Percentiles rank a stretch among this genome's conserved stretches.
Evolutionary conservation across 441 rosid species (phyloP).

Genomic region (Pelargonium citronellum): DNA sequence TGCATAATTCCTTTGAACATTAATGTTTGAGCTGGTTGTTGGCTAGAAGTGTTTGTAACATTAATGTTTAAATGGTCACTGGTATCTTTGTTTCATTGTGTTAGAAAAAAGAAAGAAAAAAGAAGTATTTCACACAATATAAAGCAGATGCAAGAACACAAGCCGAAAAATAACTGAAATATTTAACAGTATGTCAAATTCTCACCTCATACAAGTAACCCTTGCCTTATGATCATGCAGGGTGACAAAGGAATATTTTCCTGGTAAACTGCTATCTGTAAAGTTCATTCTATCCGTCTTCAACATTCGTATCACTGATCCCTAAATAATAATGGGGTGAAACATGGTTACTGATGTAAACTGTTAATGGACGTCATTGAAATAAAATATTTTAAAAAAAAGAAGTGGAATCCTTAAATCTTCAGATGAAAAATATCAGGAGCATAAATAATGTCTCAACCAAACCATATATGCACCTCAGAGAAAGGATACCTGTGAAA

Average conservation of each 20-base stretch:
- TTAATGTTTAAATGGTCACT: background rate
- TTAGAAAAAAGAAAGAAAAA: background rate
- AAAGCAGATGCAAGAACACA: background rate
- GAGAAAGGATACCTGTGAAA: constrained; percentile 38
- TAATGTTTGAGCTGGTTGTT: background rate
- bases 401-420: background rate
- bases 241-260: constrained; percentile 16
- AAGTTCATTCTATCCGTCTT: constrained; percentile 13
- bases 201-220: constrained; percentile 65
- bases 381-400: background rate
- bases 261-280: constrained; percentile 19
- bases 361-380: too few species aligned
- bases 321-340: constrained; percentile 24
- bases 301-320: constrained; percentile 28
- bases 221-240: constrained; percentile 51
- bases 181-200: background rate
- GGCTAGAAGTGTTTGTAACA: background rate
- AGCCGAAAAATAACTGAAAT: background rate
- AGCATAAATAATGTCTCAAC: background rate
- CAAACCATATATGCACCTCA: background rate
- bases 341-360: too few species aligned
- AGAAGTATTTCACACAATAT: background rate
- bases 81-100: background rate
- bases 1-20: background rate
- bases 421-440: background rate